phyloP scores from a whole-genome alignment of 352 stramenopile genomes.

The Pythium brachiatum region DNA sequence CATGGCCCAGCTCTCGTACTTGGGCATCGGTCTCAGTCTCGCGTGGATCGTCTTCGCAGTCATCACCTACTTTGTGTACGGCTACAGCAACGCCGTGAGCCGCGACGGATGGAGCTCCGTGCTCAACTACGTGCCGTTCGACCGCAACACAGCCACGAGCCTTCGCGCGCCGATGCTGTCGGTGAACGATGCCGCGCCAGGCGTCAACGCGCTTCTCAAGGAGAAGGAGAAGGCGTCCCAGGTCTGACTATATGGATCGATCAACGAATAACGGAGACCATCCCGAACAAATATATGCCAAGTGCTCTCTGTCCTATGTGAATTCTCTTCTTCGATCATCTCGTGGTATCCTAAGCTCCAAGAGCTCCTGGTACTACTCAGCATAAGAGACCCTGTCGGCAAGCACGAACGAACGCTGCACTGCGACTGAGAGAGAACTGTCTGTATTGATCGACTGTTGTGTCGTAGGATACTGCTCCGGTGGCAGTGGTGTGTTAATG shows the following conservation, averaged over 20 bases:
- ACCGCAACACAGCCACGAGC: slow-evolving; percentile 17
- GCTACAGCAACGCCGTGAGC: slow-evolving; percentile 59
- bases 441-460: no score
- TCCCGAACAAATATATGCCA: not conserved
- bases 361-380: no score
- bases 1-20: slow-evolving; percentile 46
- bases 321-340: no score
- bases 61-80: slow-evolving; percentile 76
- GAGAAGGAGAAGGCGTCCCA: slow-evolving; percentile 30
- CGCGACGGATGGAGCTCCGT: slow-evolving; percentile 56
- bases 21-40: slow-evolving; percentile 17
- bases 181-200: slow-evolving; percentile 40
- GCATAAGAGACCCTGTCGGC: no score
- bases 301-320: no score
- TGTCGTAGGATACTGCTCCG: no score
- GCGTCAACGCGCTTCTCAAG: slow-evolving; percentile 20
- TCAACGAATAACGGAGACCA: not conserved
- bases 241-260: slow-evolving; percentile 11
- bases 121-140: slow-evolving; percentile 46
- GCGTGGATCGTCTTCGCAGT: slow-evolving; percentile 55
- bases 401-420: no score
- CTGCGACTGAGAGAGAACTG: no score
- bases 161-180: slow-evolving; percentile 52
- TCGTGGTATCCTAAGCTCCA: no score
- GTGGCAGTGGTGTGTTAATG: no score